Evolutionary conservation across 345 rosid genomes (phyloP).

Genomic region (Eucalyptus melliodora): DNA sequence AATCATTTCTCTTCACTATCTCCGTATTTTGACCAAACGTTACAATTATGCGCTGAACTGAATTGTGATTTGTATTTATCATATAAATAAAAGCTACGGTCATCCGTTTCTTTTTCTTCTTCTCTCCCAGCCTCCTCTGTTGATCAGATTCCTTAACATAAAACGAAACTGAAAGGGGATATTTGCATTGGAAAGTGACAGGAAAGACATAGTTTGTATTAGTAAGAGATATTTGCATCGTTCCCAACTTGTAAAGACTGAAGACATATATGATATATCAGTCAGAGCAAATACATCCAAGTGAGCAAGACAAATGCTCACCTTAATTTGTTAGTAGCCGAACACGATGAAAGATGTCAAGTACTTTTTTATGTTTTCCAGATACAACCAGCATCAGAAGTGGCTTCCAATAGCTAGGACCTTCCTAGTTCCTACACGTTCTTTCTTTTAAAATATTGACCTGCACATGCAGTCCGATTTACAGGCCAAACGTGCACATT

Average conservation of each 20-base stretch:
- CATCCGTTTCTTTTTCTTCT: not conserved
- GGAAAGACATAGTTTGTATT: not conserved
- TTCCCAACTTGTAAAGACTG: not conserved
- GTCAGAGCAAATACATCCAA: no score
- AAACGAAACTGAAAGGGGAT: not conserved
- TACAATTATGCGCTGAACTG: not conserved
- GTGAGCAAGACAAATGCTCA: not conserved
- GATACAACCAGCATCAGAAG: not conserved
- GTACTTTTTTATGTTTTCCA: not conserved
- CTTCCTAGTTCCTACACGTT: not conserved
- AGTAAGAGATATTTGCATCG: not conserved
- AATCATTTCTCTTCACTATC: not conserved
- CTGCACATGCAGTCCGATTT: not conserved
- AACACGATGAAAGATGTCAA: not conserved
- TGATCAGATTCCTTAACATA: not conserved
- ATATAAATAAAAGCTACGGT: not conserved
- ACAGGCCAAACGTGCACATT: not conserved
- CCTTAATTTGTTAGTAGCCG: not conserved
- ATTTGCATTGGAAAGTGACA: not conserved
- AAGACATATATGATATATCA: not conserved
- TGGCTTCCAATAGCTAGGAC: not conserved
- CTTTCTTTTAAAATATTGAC: not conserved
- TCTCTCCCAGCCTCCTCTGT: not conserved
- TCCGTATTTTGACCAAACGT: not conserved
- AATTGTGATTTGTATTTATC: not conserved